Percentiles rank a stretch among this genome's conserved stretches.
These are phyloP conservation scores for Amanita muscaria DNA, from an alignment of 768 basidiomycete genomes.

Conservation along the genomic window DNA sequence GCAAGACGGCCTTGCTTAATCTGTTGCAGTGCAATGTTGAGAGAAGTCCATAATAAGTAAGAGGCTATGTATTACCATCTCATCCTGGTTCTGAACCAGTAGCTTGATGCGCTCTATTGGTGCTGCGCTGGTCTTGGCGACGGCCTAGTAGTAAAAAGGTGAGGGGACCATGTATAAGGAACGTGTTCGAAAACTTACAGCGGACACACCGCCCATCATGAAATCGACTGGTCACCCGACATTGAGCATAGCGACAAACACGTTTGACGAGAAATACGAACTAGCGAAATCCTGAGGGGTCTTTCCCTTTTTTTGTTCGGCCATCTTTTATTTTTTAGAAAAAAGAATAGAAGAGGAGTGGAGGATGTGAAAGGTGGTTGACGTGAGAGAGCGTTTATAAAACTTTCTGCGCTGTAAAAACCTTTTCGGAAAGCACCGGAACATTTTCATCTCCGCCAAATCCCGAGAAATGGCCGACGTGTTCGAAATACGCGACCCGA, in stretches of 20 bases:
- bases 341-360: constrained; percentile 39
- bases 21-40: constrained; percentile 40
- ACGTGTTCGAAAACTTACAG: constrained; percentile 42
- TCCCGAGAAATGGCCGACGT: not conserved
- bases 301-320: constrained; percentile 80
- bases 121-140: constrained; percentile 97
- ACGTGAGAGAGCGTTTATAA: constrained; percentile 30
- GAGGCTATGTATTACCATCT: constrained; percentile 61
- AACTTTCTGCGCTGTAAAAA: constrained; percentile 37
- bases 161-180: constrained; percentile 11
- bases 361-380: constrained; percentile 41
- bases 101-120: constrained; percentile 99
- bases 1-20: constrained; percentile 99
- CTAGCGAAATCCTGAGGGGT: constrained; percentile 85
- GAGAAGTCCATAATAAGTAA: constrained; percentile 6
- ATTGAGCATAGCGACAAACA: constrained; percentile 13
- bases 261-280: constrained; percentile 26
- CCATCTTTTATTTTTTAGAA: constrained; percentile 65
- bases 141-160: constrained; percentile 49
- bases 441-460: constrained; percentile 34
- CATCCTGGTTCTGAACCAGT: constrained; percentile 98
- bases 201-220: constrained; percentile 94
- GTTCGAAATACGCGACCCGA: not conserved
- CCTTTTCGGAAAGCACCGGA: constrained; percentile 41
- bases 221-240: constrained; percentile 60